These are phyloP conservation scores for Hanseniaspora jakobsenii DNA, from an alignment of 805 yeast genomes.

Conservation along the genomic window DNA sequence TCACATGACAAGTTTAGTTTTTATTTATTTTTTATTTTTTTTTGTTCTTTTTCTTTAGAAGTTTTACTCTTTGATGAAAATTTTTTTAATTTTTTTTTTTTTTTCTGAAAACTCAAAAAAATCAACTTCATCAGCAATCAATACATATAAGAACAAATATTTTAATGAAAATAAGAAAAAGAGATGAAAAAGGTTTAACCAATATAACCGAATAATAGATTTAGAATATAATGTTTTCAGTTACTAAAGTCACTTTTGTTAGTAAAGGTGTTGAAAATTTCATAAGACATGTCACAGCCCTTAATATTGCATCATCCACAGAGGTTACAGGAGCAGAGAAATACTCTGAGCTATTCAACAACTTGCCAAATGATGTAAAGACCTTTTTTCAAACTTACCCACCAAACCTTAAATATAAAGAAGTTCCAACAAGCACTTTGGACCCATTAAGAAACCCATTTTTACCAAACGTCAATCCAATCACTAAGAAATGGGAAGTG, in stretches of 20 bases:
- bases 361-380: conserved; percentile 59
- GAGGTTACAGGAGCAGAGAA: not conserved
- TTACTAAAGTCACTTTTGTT: not conserved
- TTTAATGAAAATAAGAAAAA: not conserved
- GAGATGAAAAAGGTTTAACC: not conserved
- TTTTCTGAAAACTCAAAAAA: too few relatives aligned
- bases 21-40: too few relatives aligned
- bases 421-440: conserved; percentile 48
- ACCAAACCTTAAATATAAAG: conserved; percentile 56
- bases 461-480: conserved; percentile 70
- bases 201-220: not conserved
- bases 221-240: not conserved
- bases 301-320: conserved; percentile 3
- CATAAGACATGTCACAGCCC: conserved; percentile 9
- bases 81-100: too few relatives aligned
- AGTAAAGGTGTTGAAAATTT: conserved; percentile 6
- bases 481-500: conserved; percentile 63
- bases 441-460: conserved; percentile 78
- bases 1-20: not conserved
- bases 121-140: too few relatives aligned
- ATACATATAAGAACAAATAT: too few relatives aligned
- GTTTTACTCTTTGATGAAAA: too few relatives aligned
- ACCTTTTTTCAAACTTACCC: conserved; percentile 73
- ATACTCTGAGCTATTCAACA: conserved; percentile 32
- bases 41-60: too few relatives aligned